phyloP scores from a whole-genome alignment of 345 rosid species.

The Eucalyptus sp. region DNA sequence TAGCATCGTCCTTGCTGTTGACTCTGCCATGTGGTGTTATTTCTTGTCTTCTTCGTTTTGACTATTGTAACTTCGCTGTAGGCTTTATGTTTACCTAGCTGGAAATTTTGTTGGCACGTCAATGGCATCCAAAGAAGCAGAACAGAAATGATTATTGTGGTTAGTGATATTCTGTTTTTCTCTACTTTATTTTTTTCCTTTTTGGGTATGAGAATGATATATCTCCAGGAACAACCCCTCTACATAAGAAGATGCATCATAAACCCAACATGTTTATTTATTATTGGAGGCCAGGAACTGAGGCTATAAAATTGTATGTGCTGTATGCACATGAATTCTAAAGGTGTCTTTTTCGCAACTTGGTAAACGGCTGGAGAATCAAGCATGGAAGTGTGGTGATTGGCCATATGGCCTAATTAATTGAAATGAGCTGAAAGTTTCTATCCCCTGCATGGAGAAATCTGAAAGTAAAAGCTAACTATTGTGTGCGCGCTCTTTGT shows the following conservation, averaged over 20 bases:
- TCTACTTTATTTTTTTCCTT: too few relatives aligned
- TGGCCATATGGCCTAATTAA: neutral
- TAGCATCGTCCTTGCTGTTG: neutral
- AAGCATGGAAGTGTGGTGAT: neutral
- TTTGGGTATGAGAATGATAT: neutral
- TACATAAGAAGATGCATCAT: neutral
- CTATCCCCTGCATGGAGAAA: neutral
- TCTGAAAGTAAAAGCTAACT: neutral
- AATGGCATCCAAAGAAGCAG: constrained; percentile 71
- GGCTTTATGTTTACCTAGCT: constrained; percentile 70
- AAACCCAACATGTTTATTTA: neutral
- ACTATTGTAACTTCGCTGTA: constrained; percentile 5
- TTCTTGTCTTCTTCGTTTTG: neutral
- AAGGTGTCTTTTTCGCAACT: neutral
- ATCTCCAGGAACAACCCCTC: neutral
- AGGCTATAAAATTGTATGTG: neutral
- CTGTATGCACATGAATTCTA: neutral
- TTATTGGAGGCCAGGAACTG: neutral
- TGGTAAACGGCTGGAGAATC: neutral
- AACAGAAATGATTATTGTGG: constrained; percentile 86
- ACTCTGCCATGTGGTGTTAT: neutral
- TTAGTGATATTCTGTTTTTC: constrained; percentile 8
- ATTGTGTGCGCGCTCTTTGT: neutral
- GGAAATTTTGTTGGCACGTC: constrained; percentile 42
- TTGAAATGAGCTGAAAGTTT: neutral